Conservation (phyloP, 2,329 filamentous ascomycete species). For the Fusarium protoensiforme region DNA sequence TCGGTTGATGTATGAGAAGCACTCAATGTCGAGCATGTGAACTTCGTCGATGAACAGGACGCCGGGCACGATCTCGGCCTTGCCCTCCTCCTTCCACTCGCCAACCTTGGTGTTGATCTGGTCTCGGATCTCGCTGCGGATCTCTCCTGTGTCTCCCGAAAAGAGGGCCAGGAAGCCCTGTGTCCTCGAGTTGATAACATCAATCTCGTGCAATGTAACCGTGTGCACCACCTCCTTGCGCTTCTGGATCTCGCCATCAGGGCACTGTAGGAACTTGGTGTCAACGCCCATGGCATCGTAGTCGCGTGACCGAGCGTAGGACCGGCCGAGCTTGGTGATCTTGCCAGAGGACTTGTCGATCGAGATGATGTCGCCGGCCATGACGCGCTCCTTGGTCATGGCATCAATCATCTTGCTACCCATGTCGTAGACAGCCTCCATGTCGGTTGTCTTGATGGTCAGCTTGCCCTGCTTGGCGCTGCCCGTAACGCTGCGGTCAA, state of each 20-base stretch:
- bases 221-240: slow-evolving; percentile 98
- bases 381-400: slow-evolving; percentile 99
- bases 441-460: slow-evolving; percentile 99
- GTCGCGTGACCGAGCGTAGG: slow-evolving; percentile 93
- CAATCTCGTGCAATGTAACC: slow-evolving; percentile 96
- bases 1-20: slow-evolving; percentile 98
- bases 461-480: slow-evolving; percentile 98
- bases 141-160: slow-evolving; percentile 97
- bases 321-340: slow-evolving; percentile 96
- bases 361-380: slow-evolving; percentile 97
- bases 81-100: slow-evolving; percentile 99
- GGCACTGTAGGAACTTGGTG: slow-evolving; percentile 97
- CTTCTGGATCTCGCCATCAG: slow-evolving; percentile 96
- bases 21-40: slow-evolving; percentile 99
- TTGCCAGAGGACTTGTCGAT: slow-evolving; percentile 99
- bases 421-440: slow-evolving; percentile 99
- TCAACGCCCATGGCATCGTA: slow-evolving; percentile 99
- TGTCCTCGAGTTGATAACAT: slow-evolving; percentile 99
- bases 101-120: slow-evolving; percentile 99
- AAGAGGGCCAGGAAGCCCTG: slow-evolving; percentile 98
- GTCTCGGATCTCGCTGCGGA: slow-evolving; percentile 94
- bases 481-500: slow-evolving; percentile 95
- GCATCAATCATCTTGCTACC: slow-evolving; percentile 99
- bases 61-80: slow-evolving; percentile 96
- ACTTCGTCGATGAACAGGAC: slow-evolving; percentile 99